Conservation (phyloP, 2,329 filamentous ascomycete genomes). For the Paraphaeosphaeria minitans region DNA sequence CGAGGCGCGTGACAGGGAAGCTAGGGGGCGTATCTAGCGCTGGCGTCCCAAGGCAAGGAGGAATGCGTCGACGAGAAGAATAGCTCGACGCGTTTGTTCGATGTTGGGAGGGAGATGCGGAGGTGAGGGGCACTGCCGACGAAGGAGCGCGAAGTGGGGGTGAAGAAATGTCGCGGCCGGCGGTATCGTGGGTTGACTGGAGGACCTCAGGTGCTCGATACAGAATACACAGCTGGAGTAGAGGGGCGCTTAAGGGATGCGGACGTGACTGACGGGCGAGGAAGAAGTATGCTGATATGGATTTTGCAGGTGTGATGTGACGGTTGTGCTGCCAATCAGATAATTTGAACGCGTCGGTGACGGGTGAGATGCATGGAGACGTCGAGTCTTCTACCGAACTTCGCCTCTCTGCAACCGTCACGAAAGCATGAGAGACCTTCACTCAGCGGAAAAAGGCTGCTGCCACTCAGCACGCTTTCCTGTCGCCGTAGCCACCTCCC, state of each 20-base stretch:
- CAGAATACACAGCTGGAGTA: not conserved
- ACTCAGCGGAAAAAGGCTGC: not conserved
- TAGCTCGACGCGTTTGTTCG: conserved; percentile 16
- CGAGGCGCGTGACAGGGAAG: conserved; percentile 5
- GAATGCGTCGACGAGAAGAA: conserved; percentile 6
- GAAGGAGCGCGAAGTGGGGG: conserved; percentile 7
- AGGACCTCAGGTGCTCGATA: not conserved
- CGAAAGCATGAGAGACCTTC: not conserved
- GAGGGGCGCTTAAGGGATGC: not conserved
- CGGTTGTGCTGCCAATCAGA: conserved; percentile 5
- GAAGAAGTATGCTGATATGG: not conserved
- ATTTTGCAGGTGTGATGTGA: conserved; percentile 1
- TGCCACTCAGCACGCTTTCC: not conserved
- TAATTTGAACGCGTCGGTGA: conserved; percentile 12
- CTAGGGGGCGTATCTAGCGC: conserved; percentile 13
- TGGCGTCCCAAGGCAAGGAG: conserved; percentile 2
- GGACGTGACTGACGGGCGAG: not conserved
- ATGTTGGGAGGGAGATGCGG: conserved; percentile 7
- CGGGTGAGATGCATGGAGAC: no score
- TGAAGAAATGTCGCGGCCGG: conserved; percentile 2
- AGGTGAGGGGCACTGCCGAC: conserved; percentile 11
- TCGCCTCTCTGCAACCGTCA: not conserved
- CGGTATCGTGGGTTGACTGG: not conserved
- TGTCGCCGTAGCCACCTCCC: not conserved
- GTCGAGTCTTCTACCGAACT: not conserved